These are phyloP conservation scores for Cordyceps militaris DNA, from an alignment of 2,329 filamentous ascomycete species.

Conservation along the genomic window DNA sequence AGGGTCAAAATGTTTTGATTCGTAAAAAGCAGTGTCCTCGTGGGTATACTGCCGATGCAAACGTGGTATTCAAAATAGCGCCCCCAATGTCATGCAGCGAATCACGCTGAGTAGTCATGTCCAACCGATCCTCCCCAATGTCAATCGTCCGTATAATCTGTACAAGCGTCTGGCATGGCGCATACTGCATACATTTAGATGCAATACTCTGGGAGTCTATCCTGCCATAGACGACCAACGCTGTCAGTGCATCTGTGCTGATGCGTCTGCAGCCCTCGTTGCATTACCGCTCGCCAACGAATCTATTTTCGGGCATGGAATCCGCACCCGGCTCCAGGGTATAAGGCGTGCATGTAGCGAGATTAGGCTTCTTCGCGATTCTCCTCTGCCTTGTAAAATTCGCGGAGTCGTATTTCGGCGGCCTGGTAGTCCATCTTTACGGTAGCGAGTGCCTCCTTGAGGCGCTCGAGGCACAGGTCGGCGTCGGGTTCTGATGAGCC, in stretches of 20 bases:
- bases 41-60: slow-evolving; percentile 6
- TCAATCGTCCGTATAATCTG: neutral
- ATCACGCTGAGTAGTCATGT: slow-evolving; percentile 5
- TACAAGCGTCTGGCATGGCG: neutral
- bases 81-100: slow-evolving; percentile 13
- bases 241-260: neutral
- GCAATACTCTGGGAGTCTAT: neutral
- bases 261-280: neutral
- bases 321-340: neutral
- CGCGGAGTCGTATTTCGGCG: slow-evolving; percentile 61
- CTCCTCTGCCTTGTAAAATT: slow-evolving; percentile 46
- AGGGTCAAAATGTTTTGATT: neutral
- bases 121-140: neutral
- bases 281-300: neutral
- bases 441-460: slow-evolving; percentile 60
- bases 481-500: slow-evolving; percentile 62
- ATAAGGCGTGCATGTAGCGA: neutral
- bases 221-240: neutral
- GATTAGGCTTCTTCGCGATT: neutral
- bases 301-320: neutral
- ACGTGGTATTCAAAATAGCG: slow-evolving; percentile 13
- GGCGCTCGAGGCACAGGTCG: slow-evolving; percentile 59
- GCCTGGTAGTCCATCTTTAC: slow-evolving; percentile 73
- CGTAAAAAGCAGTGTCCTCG: neutral
- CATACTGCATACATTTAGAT: neutral